Base-by-base conservation (phyloP, 1,284 basidiomycete species). In the Psilocybe mexicana region DNA sequence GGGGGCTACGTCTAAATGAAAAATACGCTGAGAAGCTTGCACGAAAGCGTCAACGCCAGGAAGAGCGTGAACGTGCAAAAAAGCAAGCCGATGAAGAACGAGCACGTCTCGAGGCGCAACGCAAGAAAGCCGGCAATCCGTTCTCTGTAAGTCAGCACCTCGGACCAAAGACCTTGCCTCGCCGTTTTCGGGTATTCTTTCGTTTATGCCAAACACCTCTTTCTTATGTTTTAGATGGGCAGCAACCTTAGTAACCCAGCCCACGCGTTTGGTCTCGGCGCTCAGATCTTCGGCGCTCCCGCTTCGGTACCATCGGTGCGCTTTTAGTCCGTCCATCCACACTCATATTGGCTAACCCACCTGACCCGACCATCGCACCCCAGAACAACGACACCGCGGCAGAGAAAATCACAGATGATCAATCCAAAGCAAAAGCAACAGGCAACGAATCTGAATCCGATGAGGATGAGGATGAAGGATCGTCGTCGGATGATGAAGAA, bases 21-120 rank as follows among this genome's bases (percentile, higher is more conserved):
- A 75, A 77, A 54, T 93, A 91, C 68, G 92, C 91, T 3, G 76
- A 77, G 23, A 89, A 91, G 68, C 76, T 93, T 4, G 79, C 83
- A 61, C 78, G 68, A 56, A 79, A 78, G 60, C 66, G 71, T 23
- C 72, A 70, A 8, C 71, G 67, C 54, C 72, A 72, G 61, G 68
- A 72, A 48, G 74, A 73, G 54, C 75, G 76, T 52, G 74, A 79
- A 40, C 74, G 74, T 53, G 72, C 73, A 24, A 74, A 75, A 59
- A 67, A 63, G 30, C 67, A 70, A 30, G 67, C 64, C 33, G 65
- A 67, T 4, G 66, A 67, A 58, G 61, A 61, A 47, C 44, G 44
- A 30, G 50, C 55, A 6, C 59, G 55, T 44, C 54, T 55, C 36
- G 62, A 63, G 26, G 60, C 72, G 25, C 74, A 78, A 51, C 70